Conservation (phyloP, 345 rosid genomes). For the Nephelium lappaceum region DNA sequence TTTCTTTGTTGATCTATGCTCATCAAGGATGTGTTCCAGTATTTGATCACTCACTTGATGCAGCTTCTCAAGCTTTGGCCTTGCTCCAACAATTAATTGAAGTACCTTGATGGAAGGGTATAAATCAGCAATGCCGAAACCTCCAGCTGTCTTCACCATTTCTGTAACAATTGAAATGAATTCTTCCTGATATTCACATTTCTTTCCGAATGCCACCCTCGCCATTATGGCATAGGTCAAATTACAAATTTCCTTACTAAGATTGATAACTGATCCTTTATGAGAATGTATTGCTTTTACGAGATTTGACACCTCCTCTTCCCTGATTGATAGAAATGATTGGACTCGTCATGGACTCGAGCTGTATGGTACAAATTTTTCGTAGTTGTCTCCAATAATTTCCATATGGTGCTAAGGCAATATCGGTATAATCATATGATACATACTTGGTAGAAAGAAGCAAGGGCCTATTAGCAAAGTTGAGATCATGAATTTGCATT, state of each 20-base stretch:
- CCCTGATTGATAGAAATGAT: constrained; percentile 3
- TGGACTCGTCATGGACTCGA: constrained; percentile 24
- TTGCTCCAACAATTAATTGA: constrained; percentile 16
- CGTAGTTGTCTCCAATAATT: constrained; percentile 28
- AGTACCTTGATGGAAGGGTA: constrained; percentile 31
- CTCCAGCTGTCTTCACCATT: constrained; percentile 19
- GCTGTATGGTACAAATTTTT: constrained; percentile 17
- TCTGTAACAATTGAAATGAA: constrained; percentile 28
- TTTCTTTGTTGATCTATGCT: constrained; percentile 21
- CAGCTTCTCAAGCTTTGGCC: constrained; percentile 23
- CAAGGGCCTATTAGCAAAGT: constrained; percentile 31
- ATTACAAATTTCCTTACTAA: constrained; percentile 21
- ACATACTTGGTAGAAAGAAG: constrained; percentile 13
- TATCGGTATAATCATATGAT: constrained; percentile 8
- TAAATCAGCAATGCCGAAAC: constrained; percentile 36
- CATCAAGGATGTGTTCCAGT: constrained; percentile 31
- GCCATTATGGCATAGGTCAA: constrained; percentile 24
- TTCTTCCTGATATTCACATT: constrained; percentile 19
- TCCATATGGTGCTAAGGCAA: constrained; percentile 27
- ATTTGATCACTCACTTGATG: constrained; percentile 24
- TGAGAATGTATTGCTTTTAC: background rate
- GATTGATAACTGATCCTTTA: constrained; percentile 17
- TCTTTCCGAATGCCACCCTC: constrained; percentile 38
- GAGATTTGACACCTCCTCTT: constrained; percentile 27
- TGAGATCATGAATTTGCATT: constrained; percentile 29